Conservation (phyloP, 2,329 filamentous ascomycete species). For the Colletotrichum trifolii region DNA sequence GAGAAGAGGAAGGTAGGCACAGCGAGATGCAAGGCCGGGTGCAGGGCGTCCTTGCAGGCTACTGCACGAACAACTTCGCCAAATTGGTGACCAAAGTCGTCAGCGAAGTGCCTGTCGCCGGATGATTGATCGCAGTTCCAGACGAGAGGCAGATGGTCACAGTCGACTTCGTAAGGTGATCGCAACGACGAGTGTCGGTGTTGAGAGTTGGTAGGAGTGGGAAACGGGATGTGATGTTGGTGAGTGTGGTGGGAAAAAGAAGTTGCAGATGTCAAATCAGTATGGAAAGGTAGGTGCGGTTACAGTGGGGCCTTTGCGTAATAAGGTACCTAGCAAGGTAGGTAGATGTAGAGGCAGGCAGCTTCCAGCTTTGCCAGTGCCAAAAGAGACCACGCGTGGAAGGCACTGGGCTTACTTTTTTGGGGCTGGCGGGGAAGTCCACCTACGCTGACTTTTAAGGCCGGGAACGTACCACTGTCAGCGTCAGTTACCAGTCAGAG, state of each 20-base stretch:
- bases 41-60: constrained; percentile 51
- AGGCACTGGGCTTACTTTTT: constrained; percentile 1
- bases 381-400: constrained; percentile 10
- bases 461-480: not conserved
- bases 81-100: constrained; percentile 10
- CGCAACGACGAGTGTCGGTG: constrained; percentile 28
- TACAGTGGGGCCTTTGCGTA: constrained; percentile 38
- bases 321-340: constrained; percentile 26
- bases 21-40: constrained; percentile 49
- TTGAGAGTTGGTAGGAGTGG: constrained; percentile 16
- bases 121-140: not conserved
- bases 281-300: constrained; percentile 37
- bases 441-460: too few species aligned
- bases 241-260: constrained; percentile 36
- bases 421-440: not conserved
- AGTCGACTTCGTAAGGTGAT: constrained; percentile 13
- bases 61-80: constrained; percentile 46
- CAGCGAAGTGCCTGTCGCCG: constrained; percentile 12
- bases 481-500: constrained; percentile 5
- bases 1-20: constrained; percentile 34
- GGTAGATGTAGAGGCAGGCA: constrained; percentile 15
- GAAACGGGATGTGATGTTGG: constrained; percentile 29
- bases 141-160: constrained; percentile 14
- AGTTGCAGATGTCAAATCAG: constrained; percentile 37
- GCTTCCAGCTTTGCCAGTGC: constrained; percentile 16